Conservation (phyloP, 2,329 filamentous ascomycete species). For the Apiospora saccharicola region DNA sequence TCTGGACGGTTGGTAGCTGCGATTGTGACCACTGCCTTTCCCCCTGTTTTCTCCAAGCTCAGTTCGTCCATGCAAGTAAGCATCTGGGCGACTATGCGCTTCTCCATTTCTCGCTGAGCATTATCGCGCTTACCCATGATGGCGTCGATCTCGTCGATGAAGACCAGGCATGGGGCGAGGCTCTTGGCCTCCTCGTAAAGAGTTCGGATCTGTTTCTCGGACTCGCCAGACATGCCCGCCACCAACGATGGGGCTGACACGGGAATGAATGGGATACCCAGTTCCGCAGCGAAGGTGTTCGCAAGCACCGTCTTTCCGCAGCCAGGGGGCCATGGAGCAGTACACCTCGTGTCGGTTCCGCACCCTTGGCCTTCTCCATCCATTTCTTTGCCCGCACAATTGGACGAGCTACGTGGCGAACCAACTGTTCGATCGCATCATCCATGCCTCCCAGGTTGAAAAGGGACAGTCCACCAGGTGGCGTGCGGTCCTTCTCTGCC, state of each 20-base stretch:
- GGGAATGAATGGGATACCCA: conserved; percentile 80
- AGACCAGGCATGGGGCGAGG: conserved; percentile 86
- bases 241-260: conserved; percentile 85
- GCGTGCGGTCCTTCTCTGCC: conserved; percentile 64
- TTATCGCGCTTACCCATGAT: conserved; percentile 88
- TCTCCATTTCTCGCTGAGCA: conserved; percentile 87
- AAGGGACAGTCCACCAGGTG: conserved; percentile 72
- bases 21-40: conserved; percentile 84
- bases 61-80: conserved; percentile 87
- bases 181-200: conserved; percentile 88
- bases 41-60: conserved; percentile 71
- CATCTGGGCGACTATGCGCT: conserved; percentile 83
- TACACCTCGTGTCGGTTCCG: conserved; percentile 77
- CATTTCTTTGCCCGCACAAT: not conserved
- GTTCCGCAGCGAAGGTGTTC: conserved; percentile 77
- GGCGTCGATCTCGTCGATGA: conserved; percentile 91
- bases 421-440: conserved; percentile 63
- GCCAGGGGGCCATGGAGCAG: conserved; percentile 84
- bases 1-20: conserved; percentile 91
- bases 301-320: conserved; percentile 89
- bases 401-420: conserved; percentile 53
- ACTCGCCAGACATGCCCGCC: conserved; percentile 88
- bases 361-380: conserved; percentile 46
- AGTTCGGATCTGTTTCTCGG: conserved; percentile 84
- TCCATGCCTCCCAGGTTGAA: conserved; percentile 81